Base-by-base conservation (phyloP, 495 filamentous ascomycete species). In the Aspergillus diversus region DNA sequence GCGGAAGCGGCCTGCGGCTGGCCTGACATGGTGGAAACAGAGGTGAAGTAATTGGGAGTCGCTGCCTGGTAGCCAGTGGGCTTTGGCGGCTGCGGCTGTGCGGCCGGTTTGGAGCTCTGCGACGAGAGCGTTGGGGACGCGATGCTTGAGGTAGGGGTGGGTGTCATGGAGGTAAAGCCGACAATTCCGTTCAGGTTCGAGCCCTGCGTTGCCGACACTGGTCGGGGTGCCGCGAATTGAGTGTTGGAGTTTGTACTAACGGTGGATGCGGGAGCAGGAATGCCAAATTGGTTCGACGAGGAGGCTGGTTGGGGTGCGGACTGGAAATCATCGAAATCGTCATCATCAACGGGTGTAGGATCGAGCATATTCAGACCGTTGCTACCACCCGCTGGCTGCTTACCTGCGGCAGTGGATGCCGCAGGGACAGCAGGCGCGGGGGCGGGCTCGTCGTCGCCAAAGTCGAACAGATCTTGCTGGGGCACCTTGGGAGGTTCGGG, bases 251-350 rank as follows among this genome's bases (percentile, higher is more conserved):
- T 84, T n/a, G 87, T 86, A 60, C 83, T 87, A 33, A 84, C 84
- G n/a, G 87, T 88, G 33, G 88, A 83, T 53, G 85, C 81, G 15
- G 90, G 76, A 15, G 79, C 74, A 27, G 73, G 70, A 17, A 83
- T 79, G 5, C 75, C 67, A 64, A 84, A 82, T 42, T 76, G 72
- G 57, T 71, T 78, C 55, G 80, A 63, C 16, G 79, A 71, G 32
- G 80, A 66, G 51, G 80, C 66, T 34, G 78, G 68, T 27, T 92
- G 87, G 5, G 90, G 81, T 15, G 96, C 95, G n/a, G 92, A 93
- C 75, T 96, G 92, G 83, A 98, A 98, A 72, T 98, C 96, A 71
- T 98, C 95, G 67, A 98, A 98, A 55, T 98, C 96, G 67, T 99
- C 95, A 66, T 99, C 94, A 63, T 96, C 93, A 15, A 68, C 79